Conservation (phyloP, 148 eudicot genomes). For the Pharnaceum exiguum region DNA sequence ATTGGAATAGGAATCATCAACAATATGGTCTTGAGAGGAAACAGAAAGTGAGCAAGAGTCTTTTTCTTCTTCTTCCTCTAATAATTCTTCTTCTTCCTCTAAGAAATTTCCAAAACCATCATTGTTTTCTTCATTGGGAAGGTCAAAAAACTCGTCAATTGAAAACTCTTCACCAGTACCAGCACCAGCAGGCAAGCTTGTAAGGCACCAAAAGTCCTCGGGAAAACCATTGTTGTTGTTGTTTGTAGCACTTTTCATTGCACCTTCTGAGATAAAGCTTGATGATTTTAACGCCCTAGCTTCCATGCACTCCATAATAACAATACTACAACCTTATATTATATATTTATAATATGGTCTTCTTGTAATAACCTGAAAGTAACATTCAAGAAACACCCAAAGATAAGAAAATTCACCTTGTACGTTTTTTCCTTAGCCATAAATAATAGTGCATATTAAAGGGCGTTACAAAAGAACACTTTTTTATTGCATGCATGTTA, state of each 20-base stretch:
- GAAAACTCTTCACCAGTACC: conserved; percentile 68
- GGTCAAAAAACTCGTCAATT: conserved; percentile 70
- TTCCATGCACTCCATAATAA: conserved; percentile 65
- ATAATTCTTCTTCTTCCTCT: conserved; percentile 9
- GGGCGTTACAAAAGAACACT: conserved; percentile 1
- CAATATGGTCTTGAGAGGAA: conserved; percentile 37
- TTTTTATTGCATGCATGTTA: too few relatives aligned
- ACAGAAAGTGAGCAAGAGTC: conserved; percentile 32
- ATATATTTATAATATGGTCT: too few relatives aligned
- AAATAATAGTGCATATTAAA: not conserved
- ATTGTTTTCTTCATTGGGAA: conserved; percentile 43
- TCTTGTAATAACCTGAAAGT: too few relatives aligned
- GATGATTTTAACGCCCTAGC: conserved; percentile 75
- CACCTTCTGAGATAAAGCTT: conserved; percentile 49
- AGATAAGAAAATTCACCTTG: not conserved
- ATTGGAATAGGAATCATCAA: conserved; percentile 27
- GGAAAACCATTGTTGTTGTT: conserved; percentile 18
- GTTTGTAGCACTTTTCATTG: conserved; percentile 30
- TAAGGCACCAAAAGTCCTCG: conserved; percentile 37
- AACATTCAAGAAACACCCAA: not conserved
- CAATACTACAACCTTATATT: not conserved
- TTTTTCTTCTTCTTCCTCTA: conserved; percentile 37
- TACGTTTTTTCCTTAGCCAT: too few relatives aligned
- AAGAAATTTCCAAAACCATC: conserved; percentile 6
- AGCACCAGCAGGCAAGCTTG: conserved; percentile 28